A percentile compares a stretch with the other conserved stretches of the same genome.
Evolutionary conservation across 2,329 filamentous ascomycete genomes (phyloP).

Genomic region (Penicillium sp.): DNA sequence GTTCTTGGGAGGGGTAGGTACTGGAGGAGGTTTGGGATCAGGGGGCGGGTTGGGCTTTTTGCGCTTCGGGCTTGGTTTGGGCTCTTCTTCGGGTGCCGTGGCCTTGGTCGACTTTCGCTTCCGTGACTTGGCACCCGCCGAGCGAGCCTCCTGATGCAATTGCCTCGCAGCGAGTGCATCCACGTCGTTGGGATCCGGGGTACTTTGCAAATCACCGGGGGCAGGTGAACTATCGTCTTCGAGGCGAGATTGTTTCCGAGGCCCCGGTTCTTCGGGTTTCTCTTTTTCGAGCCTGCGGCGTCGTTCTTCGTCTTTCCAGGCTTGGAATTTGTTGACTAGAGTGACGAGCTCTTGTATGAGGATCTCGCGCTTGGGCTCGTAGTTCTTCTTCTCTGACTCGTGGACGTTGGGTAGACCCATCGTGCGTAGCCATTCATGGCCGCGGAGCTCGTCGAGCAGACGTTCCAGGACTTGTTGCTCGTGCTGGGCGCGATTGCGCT

Average conservation of each 20-base stretch:
- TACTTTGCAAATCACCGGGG: conserved; percentile 37
- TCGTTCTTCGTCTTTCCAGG: conserved; percentile 90
- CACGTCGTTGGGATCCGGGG: conserved; percentile 67
- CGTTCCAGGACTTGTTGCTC: conserved; percentile 63
- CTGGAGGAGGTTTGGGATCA: neutral
- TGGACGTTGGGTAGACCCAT: conserved; percentile 88
- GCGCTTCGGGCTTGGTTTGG: conserved; percentile 32
- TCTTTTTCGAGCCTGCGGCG: conserved; percentile 76
- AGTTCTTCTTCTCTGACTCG: conserved; percentile 81
- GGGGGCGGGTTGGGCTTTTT: conserved; percentile 13
- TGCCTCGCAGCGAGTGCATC: conserved; percentile 74
- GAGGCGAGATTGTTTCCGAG: conserved; percentile 15
- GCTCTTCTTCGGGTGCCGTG: neutral
- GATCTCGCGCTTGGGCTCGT: conserved; percentile 80
- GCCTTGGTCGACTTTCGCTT: conserved; percentile 20
- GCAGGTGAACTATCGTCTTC: conserved; percentile 49
- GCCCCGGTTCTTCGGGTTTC: conserved; percentile 39
- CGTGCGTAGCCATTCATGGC: conserved; percentile 87
- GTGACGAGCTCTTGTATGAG: conserved; percentile 81
- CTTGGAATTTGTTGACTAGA: conserved; percentile 82
- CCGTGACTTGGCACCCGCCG: conserved; percentile 51
- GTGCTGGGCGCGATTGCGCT: conserved; percentile 66
- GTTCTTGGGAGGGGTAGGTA: conserved; percentile 14
- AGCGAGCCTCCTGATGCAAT: conserved; percentile 70
- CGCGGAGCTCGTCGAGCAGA: conserved; percentile 77